phyloP scores from a whole-genome alignment of 495 filamentous ascomycete genomes.

The Terfezia claveryi region DNA sequence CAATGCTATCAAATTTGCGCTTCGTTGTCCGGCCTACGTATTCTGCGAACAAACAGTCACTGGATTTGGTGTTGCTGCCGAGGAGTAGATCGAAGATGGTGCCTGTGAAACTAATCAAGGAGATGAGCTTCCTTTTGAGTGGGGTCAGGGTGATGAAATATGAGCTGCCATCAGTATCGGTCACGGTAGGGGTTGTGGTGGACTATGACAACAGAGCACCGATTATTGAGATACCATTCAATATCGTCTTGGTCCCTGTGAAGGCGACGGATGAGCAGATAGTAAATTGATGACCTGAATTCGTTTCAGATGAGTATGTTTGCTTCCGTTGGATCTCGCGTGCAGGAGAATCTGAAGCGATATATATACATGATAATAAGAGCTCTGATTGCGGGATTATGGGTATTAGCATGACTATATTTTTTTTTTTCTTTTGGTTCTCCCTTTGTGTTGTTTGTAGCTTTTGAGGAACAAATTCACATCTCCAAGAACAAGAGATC shows the following conservation, averaged over 20 bases:
- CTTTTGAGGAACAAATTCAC: too few species aligned
- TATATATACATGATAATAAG: too few species aligned
- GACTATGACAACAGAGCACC: not conserved
- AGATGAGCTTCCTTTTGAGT: conserved; percentile 8
- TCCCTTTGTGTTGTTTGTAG: too few species aligned
- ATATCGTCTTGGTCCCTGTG: not conserved
- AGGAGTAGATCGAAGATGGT: conserved; percentile 1
- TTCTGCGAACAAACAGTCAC: not conserved
- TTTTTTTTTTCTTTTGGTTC: too few species aligned
- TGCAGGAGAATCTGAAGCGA: too few species aligned
- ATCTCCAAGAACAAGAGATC: too few species aligned
- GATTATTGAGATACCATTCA: not conserved
- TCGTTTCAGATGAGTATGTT: too few species aligned
- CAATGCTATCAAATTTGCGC: conserved; percentile 15
- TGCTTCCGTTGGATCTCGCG: too few species aligned
- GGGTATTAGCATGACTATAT: too few species aligned
- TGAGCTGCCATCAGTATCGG: not conserved
- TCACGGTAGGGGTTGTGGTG: not conserved
- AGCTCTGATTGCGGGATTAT: too few species aligned
- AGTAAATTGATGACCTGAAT: too few species aligned
- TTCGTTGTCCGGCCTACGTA: conserved; percentile 8
- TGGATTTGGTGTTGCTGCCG: conserved; percentile 4
- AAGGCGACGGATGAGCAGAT: too few species aligned
- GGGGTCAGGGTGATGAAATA: conserved; percentile 1
- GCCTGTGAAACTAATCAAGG: not conserved